Base-by-base conservation (phyloP, 768 basidiomycete species). In the Auricularia auricula-judae region DNA sequence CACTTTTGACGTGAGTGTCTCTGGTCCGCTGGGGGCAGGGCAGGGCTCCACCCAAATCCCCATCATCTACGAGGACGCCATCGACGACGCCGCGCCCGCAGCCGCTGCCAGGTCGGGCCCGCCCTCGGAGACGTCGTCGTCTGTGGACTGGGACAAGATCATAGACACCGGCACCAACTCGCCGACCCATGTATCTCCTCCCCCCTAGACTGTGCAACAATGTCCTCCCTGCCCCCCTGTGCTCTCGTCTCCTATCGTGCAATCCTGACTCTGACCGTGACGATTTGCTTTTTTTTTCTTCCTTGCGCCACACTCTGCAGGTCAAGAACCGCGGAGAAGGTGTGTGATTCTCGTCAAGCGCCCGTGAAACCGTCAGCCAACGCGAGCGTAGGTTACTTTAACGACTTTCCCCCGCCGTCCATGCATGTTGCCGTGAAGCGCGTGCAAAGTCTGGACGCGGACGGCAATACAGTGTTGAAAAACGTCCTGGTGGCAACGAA, bases 111-210 rank as follows among this genome's bases (percentile, higher is more conserved):
- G 61, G 72, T 75, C 78, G 58, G 85, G 87, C 53, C 87, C 89
- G 63, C 91, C 90, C 63, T 93, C 91, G 65, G 91, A 90, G 78
- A 79, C 89, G 36, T 91, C 91, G 51, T 59, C 34, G 8, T 93
- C 91, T 62, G 89, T 91, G 76, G 91, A 92, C 74, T 93, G 91
- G 91, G 91, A 93, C 77, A 87, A 81, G 69, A 75, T 93, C 78
- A 14, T 42, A 80, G 67, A 79, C 81, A 62, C 79, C 82, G 67
- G 78, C 77, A 65, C 71, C 74, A 67, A 43, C 54, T 54, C 47
- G 18, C 47, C 56, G 23, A 59, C 23, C 56, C 7, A 4, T 59
- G 56, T 59, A 59, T 70, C 66, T 71, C 71, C 65, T 73, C 67
- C 71, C 69, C 69, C 66, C 7, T 42, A 42, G 39, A 42, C 39